Conservation (phyloP, 2,329 filamentous ascomycete genomes). For the Aspergillus aculeatinus region DNA sequence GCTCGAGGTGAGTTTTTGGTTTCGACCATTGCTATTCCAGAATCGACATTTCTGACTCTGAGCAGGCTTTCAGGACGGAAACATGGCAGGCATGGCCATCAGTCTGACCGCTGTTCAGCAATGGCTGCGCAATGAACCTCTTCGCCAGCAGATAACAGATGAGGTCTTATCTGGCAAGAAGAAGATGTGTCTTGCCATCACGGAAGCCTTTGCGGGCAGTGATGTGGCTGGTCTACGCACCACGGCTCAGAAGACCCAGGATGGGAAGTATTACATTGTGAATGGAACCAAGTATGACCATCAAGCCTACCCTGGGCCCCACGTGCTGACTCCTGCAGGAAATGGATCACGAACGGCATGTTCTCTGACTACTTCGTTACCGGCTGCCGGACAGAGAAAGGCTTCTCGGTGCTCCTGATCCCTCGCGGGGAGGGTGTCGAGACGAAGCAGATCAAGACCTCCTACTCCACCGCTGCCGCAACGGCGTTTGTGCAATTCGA, state of each 20-base stretch:
- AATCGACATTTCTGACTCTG: background rate
- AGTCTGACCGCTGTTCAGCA: constrained; percentile 76
- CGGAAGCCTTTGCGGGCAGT: constrained; percentile 81
- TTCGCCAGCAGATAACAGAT: constrained; percentile 66
- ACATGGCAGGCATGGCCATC: constrained; percentile 84
- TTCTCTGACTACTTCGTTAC: constrained; percentile 82
- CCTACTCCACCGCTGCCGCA: constrained; percentile 74
- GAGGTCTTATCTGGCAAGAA: constrained; percentile 78
- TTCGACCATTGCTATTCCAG: background rate
- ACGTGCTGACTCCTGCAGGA: constrained; percentile 57
- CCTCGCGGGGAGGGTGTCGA: constrained; percentile 68
- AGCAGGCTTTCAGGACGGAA: constrained; percentile 74
- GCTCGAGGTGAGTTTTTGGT: constrained; percentile 53
- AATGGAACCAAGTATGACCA: constrained; percentile 39
- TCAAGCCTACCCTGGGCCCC: background rate
- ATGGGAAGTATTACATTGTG: constrained; percentile 69
- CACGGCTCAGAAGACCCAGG: constrained; percentile 71
- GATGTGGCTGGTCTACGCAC: constrained; percentile 80
- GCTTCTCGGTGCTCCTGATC: constrained; percentile 74
- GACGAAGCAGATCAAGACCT: constrained; percentile 62
- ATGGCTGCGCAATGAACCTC: constrained; percentile 67
- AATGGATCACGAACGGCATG: constrained; percentile 82
- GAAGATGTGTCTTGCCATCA: constrained; percentile 85
- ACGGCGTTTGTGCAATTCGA: constrained; percentile 81
- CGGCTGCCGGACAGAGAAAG: constrained; percentile 75